phyloP scores from a whole-genome alignment of 176 grass and related monocot genomes.

The Oryza punctata region DNA sequence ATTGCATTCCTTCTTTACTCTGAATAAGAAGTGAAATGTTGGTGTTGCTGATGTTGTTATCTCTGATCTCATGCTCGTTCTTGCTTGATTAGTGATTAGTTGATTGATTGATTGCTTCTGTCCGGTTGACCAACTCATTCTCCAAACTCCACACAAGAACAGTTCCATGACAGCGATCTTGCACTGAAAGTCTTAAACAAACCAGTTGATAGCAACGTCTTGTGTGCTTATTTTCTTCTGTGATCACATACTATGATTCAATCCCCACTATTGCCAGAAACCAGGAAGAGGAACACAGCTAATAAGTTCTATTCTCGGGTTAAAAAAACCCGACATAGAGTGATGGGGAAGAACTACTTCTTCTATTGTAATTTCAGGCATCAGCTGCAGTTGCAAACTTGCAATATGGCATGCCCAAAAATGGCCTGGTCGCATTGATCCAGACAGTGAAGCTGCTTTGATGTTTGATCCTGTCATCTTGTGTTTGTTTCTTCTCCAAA shows the following conservation, averaged over 20 bases:
- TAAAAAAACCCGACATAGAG: too few relatives aligned
- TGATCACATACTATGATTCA: not conserved
- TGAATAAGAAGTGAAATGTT: conserved; percentile 32
- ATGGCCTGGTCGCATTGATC: not conserved
- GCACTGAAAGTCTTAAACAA: not conserved
- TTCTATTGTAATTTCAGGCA: too few relatives aligned
- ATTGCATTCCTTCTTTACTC: conserved; percentile 40
- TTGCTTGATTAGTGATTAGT: not conserved
- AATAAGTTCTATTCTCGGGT: too few relatives aligned
- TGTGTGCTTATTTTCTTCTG: not conserved
- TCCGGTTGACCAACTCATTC: not conserved
- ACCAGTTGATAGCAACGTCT: not conserved
- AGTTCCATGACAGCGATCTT: not conserved
- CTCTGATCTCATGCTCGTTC: not conserved
- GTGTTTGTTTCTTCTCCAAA: not conserved
- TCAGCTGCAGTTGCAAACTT: not conserved
- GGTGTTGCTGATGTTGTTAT: too few relatives aligned
- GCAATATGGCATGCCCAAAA: not conserved
- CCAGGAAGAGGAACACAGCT: not conserved
- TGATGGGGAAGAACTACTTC: too few relatives aligned
- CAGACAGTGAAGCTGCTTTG: not conserved
- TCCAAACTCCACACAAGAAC: not conserved
- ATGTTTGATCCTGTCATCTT: not conserved
- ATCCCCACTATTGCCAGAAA: not conserved
- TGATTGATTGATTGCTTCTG: too few relatives aligned